Evolutionary conservation across 768 basidiomycete genomes (phyloP).

Genomic region (Collybia sordida): DNA sequence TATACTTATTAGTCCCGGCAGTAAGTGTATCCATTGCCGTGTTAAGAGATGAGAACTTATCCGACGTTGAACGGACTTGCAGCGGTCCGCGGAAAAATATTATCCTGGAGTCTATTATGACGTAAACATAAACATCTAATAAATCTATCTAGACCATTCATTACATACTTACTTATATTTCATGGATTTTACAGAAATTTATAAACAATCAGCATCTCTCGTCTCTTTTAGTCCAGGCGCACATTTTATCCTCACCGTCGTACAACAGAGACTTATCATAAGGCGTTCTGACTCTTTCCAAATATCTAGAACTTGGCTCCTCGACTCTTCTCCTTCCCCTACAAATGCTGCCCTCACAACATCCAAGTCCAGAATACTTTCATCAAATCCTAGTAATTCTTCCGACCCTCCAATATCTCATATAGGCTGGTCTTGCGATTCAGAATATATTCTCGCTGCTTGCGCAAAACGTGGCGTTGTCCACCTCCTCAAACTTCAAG

Average conservation of each 20-base stretch:
- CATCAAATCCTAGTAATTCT: constrained; percentile 17
- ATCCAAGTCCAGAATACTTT: constrained; percentile 28
- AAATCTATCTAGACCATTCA: too few species aligned
- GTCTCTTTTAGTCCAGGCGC: constrained; percentile 85
- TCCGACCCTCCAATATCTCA: constrained; percentile 61
- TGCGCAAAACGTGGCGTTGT: constrained; percentile 72
- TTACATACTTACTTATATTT: neutral
- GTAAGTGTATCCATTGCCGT: too few species aligned
- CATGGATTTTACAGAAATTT: constrained; percentile 89
- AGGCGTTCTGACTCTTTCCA: constrained; percentile 83
- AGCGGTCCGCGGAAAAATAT: too few species aligned
- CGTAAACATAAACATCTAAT: too few species aligned
- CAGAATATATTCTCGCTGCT: constrained; percentile 81
- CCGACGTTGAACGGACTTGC: too few species aligned
- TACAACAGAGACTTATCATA: constrained; percentile 78
- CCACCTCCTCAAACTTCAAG: constrained; percentile 75
- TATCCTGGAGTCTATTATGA: too few species aligned
- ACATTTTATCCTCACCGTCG: constrained; percentile 81
- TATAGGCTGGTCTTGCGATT: constrained; percentile 85
- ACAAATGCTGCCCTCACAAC: constrained; percentile 43
- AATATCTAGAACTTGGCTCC: constrained; percentile 77
- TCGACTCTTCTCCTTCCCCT: constrained; percentile 54
- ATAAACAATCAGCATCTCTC: constrained; percentile 68
- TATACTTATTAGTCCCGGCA: too few species aligned
- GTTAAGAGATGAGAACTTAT: too few species aligned